Conservation (phyloP, 1,284 basidiomycete genomes). For the Microbotryum violaceum region DNA sequence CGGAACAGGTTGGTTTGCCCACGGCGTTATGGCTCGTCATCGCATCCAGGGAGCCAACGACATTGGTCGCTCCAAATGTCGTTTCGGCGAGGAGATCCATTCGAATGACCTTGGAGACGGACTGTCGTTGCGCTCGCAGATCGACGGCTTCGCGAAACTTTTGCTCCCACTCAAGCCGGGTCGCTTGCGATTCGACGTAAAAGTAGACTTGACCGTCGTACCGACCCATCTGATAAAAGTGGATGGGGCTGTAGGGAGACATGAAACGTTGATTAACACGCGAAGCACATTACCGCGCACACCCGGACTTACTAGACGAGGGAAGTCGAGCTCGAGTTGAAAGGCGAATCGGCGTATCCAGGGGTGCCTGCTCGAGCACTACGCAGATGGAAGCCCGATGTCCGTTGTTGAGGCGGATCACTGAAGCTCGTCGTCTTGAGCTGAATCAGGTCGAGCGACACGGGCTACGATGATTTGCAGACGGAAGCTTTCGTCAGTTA, state of each 20-base stretch:
- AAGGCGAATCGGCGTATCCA: background rate
- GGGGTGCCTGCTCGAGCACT: conserved; percentile 7
- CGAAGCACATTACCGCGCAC: conserved; percentile 4
- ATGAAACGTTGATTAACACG: conserved; percentile 47
- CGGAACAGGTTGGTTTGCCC: conserved; percentile 31
- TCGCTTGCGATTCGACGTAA: conserved; percentile 62
- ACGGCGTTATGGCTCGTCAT: conserved; percentile 4
- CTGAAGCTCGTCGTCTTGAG: conserved; percentile 71
- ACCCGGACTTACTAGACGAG: background rate
- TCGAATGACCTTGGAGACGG: conserved; percentile 68
- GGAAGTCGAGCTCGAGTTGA: background rate
- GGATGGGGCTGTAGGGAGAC: conserved; percentile 64
- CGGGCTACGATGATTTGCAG: conserved; percentile 52
- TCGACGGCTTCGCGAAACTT: conserved; percentile 83
- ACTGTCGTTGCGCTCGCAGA: conserved; percentile 74
- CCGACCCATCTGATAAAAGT: conserved; percentile 75
- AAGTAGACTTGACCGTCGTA: conserved; percentile 57
- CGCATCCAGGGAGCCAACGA: conserved; percentile 8
- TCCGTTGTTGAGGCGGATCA: conserved; percentile 49
- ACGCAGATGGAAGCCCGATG: conserved; percentile 30
- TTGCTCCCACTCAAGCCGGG: conserved; percentile 67
- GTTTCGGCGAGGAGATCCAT: conserved; percentile 38
- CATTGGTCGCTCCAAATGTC: conserved; percentile 36
- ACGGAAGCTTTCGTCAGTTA: background rate
- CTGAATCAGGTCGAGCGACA: conserved; percentile 65